Conservation (phyloP, 2,329 filamentous ascomycete species). For the Tolypocladium endophyticum region DNA sequence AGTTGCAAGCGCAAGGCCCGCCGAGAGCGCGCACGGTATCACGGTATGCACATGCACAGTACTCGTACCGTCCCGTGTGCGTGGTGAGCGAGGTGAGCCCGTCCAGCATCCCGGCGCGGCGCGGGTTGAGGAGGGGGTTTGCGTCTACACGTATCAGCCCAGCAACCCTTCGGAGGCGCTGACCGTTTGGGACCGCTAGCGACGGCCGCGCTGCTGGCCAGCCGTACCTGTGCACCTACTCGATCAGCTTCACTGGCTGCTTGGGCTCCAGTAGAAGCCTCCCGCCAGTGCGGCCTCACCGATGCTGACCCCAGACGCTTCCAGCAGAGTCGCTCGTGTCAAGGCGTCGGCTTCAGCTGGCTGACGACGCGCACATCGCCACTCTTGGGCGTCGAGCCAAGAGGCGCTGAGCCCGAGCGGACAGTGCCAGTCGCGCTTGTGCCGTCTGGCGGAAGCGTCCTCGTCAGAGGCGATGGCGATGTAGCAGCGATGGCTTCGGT, state of each 20-base stretch:
- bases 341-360: not conserved
- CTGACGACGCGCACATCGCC: not conserved
- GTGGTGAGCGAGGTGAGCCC: not conserved
- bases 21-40: not conserved
- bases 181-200: not conserved
- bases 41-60: not conserved
- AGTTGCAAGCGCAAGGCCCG: not conserved
- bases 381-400: not conserved
- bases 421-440: not conserved
- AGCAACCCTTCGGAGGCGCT: too few relatives aligned
- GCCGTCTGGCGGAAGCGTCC: not conserved
- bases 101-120: too few relatives aligned
- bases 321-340: not conserved
- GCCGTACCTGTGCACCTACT: too few relatives aligned
- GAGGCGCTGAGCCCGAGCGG: not conserved
- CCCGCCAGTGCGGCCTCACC: not conserved
- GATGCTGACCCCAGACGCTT: not conserved
- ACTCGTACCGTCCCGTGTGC: not conserved
- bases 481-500: not conserved
- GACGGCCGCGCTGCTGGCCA: not conserved
- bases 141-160: too few relatives aligned
- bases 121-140: too few relatives aligned
- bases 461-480: not conserved
- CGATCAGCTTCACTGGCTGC: too few relatives aligned
- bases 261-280: not conserved